Percentiles rank a stretch among this genome's conserved stretches.
These are phyloP conservation scores for Stereum hirsutum DNA, from an alignment of 1,284 basidiomycete genomes.

Conservation along the genomic window DNA sequence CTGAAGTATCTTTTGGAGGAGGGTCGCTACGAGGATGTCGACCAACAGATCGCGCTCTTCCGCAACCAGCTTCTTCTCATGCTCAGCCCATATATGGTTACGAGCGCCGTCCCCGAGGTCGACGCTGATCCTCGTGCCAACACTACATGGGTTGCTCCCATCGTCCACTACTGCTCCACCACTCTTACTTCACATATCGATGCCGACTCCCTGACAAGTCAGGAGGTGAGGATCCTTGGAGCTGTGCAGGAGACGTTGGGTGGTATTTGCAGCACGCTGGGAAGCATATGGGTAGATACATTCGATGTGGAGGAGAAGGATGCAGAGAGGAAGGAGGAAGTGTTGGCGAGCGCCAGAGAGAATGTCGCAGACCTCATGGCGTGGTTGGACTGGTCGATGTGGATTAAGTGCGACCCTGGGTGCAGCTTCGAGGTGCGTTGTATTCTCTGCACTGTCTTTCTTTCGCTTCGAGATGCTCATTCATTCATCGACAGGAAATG, in stretches of 20 bases:
- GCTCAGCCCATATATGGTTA: slow-evolving; percentile 24
- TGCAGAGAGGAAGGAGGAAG: slow-evolving; percentile 1
- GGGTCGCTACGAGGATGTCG: neutral
- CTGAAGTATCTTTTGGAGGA: slow-evolving; percentile 24
- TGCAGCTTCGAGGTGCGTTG: slow-evolving; percentile 28
- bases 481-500: slow-evolving; percentile 23
- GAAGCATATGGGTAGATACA: slow-evolving; percentile 30
- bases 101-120: slow-evolving; percentile 7
- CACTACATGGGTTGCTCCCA: slow-evolving; percentile 20
- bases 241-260: slow-evolving; percentile 23
- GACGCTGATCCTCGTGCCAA: slow-evolving; percentile 6
- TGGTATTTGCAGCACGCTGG: slow-evolving; percentile 38
- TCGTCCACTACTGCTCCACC: slow-evolving; percentile 23
- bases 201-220: slow-evolving; percentile 17
- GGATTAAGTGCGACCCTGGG: slow-evolving; percentile 31
- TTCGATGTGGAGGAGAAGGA: slow-evolving; percentile 16
- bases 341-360: slow-evolving; percentile 21
- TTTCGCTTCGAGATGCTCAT: neutral
- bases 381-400: slow-evolving; percentile 38
- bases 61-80: slow-evolving; percentile 24
- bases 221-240: slow-evolving; percentile 24
- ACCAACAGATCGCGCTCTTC: slow-evolving; percentile 9
- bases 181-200: slow-evolving; percentile 23
- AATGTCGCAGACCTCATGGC: slow-evolving; percentile 24
- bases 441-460: neutral